Conservation (phyloP, 495 filamentous ascomycete species). For the Rusavskia elegans region DNA sequence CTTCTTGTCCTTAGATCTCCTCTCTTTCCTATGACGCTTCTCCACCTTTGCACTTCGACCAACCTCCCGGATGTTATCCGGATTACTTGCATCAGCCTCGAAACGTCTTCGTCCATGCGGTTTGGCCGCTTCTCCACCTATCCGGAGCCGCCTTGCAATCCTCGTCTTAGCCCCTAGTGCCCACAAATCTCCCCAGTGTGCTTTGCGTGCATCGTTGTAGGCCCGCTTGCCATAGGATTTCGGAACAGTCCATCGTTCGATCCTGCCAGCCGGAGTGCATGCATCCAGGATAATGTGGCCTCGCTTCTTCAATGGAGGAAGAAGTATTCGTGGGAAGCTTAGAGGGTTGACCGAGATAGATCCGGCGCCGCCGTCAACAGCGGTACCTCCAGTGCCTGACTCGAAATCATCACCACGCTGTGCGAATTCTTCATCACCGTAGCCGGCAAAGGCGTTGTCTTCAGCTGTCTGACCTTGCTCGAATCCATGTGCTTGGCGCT, state of each 20-base stretch:
- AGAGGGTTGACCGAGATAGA: conserved; percentile 33
- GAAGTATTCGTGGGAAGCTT: conserved; percentile 60
- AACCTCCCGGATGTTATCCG: not conserved
- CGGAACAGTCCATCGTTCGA: conserved; percentile 93
- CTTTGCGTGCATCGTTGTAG: conserved; percentile 83
- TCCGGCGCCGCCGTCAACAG: not conserved
- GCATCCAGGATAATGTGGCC: conserved; percentile 82
- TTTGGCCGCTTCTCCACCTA: not conserved
- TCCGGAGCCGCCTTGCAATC: not conserved
- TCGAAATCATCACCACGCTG: not conserved
- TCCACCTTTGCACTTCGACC: not conserved
- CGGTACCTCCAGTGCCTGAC: not conserved
- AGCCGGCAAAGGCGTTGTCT: conserved; percentile 35
- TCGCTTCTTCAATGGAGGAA: conserved; percentile 68
- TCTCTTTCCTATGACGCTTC: not conserved
- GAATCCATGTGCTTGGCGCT: conserved; percentile 24
- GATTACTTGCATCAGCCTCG: not conserved
- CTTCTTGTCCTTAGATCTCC: not conserved
- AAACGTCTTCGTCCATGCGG: not conserved
- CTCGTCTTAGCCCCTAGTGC: conserved; percentile 86
- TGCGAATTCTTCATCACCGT: conserved; percentile 18
- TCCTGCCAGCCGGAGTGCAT: conserved; percentile 68
- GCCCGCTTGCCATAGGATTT: conserved; percentile 62
- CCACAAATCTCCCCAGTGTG: conserved; percentile 88
- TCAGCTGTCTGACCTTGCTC: conserved; percentile 27